These are phyloP conservation scores for Zymoseptoria crescenta DNA, from an alignment of 2,329 filamentous ascomycete species.

Conservation along the genomic window DNA sequence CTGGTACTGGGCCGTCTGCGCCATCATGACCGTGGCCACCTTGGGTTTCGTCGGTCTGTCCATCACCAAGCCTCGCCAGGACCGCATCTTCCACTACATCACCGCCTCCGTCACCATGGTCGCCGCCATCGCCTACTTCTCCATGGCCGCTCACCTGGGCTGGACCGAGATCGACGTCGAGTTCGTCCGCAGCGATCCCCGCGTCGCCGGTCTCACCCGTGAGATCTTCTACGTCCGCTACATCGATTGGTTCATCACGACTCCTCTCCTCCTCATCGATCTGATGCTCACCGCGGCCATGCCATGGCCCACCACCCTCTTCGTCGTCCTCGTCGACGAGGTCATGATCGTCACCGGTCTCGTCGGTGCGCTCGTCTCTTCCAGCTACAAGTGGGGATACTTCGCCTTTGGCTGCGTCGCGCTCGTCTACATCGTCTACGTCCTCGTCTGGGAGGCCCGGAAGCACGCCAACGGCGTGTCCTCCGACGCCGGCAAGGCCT, in stretches of 20 bases:
- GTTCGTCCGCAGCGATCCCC: conserved; percentile 41
- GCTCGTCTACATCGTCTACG: conserved; percentile 51
- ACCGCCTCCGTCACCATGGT: conserved; percentile 52
- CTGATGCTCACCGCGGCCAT: conserved; percentile 57
- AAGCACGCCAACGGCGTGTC: conserved; percentile 50
- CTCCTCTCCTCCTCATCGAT: conserved; percentile 55
- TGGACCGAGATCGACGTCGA: conserved; percentile 57
- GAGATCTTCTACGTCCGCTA: conserved; percentile 62
- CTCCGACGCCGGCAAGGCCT: conserved; percentile 45
- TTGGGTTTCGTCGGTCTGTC: conserved; percentile 47
- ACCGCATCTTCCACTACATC: conserved; percentile 59
- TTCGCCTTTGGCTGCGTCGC: conserved; percentile 47
- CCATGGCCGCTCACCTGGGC: conserved; percentile 59
- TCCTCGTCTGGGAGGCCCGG: conserved; percentile 50
- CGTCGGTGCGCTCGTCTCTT: conserved; percentile 55
- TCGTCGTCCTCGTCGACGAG: conserved; percentile 54
- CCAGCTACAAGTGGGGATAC: conserved; percentile 62
- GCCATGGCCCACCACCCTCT: conserved; percentile 57
- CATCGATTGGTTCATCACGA: conserved; percentile 59
- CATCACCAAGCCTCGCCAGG: conserved; percentile 45
- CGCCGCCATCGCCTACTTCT: conserved; percentile 56
- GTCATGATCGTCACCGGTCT: conserved; percentile 62
- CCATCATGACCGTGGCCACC: conserved; percentile 50
- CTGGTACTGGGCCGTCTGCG: conserved; percentile 56
- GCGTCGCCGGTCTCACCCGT: conserved; percentile 46